A percentile compares a stretch with the other conserved stretches of the same genome.
Evolutionary conservation across 345 rosid genomes (phyloP).

Genomic region (Lepidium aucheri): DNA sequence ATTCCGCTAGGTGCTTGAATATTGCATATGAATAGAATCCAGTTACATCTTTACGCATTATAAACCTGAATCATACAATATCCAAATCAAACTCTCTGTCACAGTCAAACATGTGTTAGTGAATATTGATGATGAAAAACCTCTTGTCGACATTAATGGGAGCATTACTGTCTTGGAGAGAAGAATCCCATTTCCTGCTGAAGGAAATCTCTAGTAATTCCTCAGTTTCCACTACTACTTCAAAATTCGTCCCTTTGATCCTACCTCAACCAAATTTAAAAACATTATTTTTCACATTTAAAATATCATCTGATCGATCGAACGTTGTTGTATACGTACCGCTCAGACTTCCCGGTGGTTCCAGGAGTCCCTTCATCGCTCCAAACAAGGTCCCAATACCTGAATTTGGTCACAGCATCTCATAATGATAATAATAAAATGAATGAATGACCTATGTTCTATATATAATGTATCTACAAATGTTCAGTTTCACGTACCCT

Average conservation of each 20-base stretch:
- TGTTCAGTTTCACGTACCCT: constrained; percentile 37
- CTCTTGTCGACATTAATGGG: constrained; percentile 62
- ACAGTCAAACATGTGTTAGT: neutral
- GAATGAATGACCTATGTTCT: neutral
- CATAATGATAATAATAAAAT: neutral
- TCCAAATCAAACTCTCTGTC: neutral
- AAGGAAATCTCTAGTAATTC: constrained; percentile 57
- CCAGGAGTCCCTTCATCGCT: constrained; percentile 40
- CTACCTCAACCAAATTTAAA: neutral
- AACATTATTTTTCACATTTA: neutral
- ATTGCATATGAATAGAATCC: constrained; percentile 82
- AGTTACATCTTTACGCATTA: constrained; percentile 55
- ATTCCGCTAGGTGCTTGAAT: constrained; percentile 59
- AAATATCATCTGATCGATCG: neutral
- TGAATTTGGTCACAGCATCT: constrained; percentile 1
- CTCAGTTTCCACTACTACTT: constrained; percentile 48
- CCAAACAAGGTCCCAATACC: constrained; percentile 77
- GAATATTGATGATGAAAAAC: too few species aligned
- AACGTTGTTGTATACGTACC: constrained; percentile 20
- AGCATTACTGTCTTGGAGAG: constrained; percentile 29
- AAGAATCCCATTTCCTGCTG: constrained; percentile 44
- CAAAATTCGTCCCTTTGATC: constrained; percentile 28
- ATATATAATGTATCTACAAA: neutral
- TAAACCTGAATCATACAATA: constrained; percentile 38
- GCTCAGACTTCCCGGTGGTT: constrained; percentile 47